These are phyloP conservation scores for Teunomyces barrocoloradensis DNA, from an alignment of 805 yeast species.

Conservation along the genomic window DNA sequence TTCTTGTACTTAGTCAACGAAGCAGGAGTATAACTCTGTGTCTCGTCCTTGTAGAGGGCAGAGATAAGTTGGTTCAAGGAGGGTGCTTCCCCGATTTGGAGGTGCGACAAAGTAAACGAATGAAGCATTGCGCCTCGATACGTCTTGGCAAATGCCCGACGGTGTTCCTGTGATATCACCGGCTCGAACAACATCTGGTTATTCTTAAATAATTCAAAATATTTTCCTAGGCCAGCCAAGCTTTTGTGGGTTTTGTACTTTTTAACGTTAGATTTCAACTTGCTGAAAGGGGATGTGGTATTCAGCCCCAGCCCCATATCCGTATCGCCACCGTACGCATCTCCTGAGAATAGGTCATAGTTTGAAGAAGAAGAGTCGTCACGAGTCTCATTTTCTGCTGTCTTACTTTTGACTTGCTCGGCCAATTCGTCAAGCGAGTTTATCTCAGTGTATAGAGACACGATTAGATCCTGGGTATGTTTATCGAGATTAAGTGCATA, in stretches of 20 bases:
- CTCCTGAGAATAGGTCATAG: constrained; percentile 21
- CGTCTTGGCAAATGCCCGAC: constrained; percentile 13
- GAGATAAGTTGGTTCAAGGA: constrained; percentile 22
- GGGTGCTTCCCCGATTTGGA: constrained; percentile 38
- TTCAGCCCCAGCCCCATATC: constrained; percentile 3
- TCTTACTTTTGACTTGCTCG: constrained; percentile 3
- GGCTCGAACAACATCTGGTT: constrained; percentile 43
- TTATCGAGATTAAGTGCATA: constrained; percentile 25
- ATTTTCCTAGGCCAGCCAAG: constrained; percentile 17
- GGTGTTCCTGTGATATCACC: constrained; percentile 14
- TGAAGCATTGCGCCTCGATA: constrained; percentile 24
- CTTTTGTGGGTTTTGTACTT: constrained; percentile 12
- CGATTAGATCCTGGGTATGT: constrained; percentile 19
- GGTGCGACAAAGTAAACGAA: constrained; percentile 29
- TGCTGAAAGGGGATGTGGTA: constrained; percentile 11
- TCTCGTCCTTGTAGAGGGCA: constrained; percentile 23
- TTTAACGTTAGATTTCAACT: constrained; percentile 18
- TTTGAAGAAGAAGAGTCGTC: neutral
- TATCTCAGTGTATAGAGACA: constrained; percentile 28
- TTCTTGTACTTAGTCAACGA: constrained; percentile 31
- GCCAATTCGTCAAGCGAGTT: constrained; percentile 21
- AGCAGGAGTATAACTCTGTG: constrained; percentile 12
- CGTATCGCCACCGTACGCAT: constrained; percentile 29
- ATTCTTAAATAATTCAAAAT: constrained; percentile 19
- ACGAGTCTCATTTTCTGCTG: neutral